These are phyloP conservation scores for Mycena rebaudengoi DNA, from an alignment of 768 basidiomycete genomes.

Conservation along the genomic window DNA sequence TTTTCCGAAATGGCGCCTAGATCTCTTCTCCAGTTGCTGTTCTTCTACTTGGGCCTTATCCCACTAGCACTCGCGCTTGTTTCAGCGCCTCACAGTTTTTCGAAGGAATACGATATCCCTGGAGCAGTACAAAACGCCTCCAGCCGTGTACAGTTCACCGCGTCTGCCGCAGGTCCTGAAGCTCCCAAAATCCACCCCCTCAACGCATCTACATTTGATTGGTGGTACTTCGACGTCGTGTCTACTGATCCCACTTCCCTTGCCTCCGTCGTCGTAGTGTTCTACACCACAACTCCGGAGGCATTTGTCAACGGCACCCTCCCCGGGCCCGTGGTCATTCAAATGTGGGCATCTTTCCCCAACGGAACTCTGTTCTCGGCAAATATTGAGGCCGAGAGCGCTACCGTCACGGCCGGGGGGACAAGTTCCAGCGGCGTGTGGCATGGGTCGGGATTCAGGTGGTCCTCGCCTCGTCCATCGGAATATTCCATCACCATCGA, in stretches of 20 bases:
- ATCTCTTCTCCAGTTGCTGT: too few species aligned
- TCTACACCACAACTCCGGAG: slow-evolving; percentile 18
- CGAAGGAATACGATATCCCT: not conserved
- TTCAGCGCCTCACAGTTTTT: not conserved
- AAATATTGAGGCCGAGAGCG: not conserved
- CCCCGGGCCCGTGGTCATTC: slow-evolving; percentile 12
- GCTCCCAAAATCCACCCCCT: slow-evolving; percentile 24
- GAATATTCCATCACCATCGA: slow-evolving; percentile 19
- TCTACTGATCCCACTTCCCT: slow-evolving; percentile 16
- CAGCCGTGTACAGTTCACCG: slow-evolving; percentile 6
- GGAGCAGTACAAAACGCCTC: not conserved
- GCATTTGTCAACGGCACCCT: slow-evolving; percentile 17
- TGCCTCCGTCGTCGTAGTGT: slow-evolving; percentile 23
- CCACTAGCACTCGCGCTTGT: not conserved
- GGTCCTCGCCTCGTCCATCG: not conserved
- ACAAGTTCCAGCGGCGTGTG: slow-evolving; percentile 19
- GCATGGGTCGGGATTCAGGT: slow-evolving; percentile 25
- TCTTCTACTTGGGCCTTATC: not conserved
- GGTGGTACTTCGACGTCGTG: slow-evolving; percentile 34
- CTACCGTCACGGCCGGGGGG: slow-evolving; percentile 3
- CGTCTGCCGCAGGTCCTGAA: not conserved
- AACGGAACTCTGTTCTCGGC: slow-evolving; percentile 17
- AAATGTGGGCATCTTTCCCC: slow-evolving; percentile 14
- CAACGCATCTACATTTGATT: slow-evolving; percentile 25
- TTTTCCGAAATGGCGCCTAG: too few species aligned